Evolutionary conservation across 495 filamentous ascomycete genomes (phyloP).

Genomic region (Aspergillus asperescens): DNA sequence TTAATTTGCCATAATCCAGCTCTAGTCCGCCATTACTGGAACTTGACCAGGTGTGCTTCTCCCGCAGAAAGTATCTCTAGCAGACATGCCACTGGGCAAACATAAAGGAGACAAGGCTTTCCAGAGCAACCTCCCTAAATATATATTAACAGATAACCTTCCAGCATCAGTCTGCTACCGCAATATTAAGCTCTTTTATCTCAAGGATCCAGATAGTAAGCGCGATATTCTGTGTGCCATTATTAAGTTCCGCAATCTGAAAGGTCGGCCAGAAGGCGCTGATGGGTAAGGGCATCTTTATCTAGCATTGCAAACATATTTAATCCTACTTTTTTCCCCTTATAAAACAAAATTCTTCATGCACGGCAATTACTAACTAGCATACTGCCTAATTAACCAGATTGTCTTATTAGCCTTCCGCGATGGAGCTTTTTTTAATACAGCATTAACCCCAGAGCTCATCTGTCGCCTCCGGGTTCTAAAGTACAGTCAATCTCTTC

Average conservation of each 20-base stretch:
- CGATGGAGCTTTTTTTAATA: constrained; percentile 25
- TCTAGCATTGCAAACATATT: not conserved
- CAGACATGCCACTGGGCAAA: constrained; percentile 16
- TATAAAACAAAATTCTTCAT: constrained; percentile 34
- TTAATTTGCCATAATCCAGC: constrained; percentile 24
- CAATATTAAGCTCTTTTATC: constrained; percentile 29
- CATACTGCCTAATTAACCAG: constrained; percentile 27
- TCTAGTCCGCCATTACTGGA: constrained; percentile 30
- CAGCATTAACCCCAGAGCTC: constrained; percentile 23
- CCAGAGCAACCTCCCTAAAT: constrained; percentile 27
- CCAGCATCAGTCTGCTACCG: constrained; percentile 27
- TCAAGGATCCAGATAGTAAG: constrained; percentile 23
- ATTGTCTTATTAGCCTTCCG: constrained; percentile 29
- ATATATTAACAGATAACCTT: constrained; percentile 20
- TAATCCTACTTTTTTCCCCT: constrained; percentile 3
- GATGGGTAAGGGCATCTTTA: constrained; percentile 20
- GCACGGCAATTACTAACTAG: constrained; percentile 28
- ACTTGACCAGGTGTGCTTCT: constrained; percentile 25
- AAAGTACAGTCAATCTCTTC: constrained; percentile 20
- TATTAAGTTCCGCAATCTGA: constrained; percentile 28
- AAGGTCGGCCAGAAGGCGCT: constrained; percentile 25
- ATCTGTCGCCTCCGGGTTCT: constrained; percentile 27
- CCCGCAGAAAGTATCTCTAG: constrained; percentile 19
- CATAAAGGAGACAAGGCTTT: constrained; percentile 18
- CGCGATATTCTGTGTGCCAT: constrained; percentile 25